phyloP scores from a whole-genome alignment of 306 rosid genomes.

The Myrica gale region DNA sequence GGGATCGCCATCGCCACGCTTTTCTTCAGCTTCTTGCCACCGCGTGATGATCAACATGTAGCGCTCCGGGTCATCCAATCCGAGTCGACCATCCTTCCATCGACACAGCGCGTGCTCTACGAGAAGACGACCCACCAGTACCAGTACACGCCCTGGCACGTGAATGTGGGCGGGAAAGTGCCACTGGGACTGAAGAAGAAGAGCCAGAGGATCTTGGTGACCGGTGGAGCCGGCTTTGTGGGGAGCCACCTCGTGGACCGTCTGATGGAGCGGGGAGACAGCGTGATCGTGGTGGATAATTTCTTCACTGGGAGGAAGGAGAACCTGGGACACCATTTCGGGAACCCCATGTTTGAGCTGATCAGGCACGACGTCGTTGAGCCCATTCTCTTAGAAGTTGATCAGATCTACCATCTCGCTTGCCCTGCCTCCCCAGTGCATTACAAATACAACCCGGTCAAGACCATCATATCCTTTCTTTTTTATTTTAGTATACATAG shows the following conservation, averaged over 20 bases:
- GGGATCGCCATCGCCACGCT: slow-evolving; percentile 42
- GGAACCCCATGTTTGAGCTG: slow-evolving; percentile 80
- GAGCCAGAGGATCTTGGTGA: slow-evolving; percentile 61
- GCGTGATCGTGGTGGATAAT: slow-evolving; percentile 79
- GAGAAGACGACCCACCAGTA: slow-evolving; percentile 17
- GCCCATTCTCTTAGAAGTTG: slow-evolving; percentile 82
- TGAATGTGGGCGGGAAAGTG: slow-evolving; percentile 34
- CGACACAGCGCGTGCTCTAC: slow-evolving; percentile 44
- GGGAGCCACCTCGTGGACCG: slow-evolving; percentile 96
- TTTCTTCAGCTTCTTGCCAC: slow-evolving; percentile 42
- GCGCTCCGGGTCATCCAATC: not conserved
- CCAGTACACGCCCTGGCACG: not conserved
- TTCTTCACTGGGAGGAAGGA: slow-evolving; percentile 85
- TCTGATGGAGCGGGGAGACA: slow-evolving; percentile 72
- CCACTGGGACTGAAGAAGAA: slow-evolving; percentile 40
- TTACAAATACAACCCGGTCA: slow-evolving; percentile 94
- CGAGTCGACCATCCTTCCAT: slow-evolving; percentile 14
- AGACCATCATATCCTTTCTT: slow-evolving; percentile 84
- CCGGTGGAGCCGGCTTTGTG: slow-evolving; percentile 97
- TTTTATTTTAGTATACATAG: not conserved
- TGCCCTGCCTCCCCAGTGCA: slow-evolving; percentile 97
- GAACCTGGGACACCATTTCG: slow-evolving; percentile 65
- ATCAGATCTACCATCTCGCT: slow-evolving; percentile 92
- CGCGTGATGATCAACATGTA: not conserved
- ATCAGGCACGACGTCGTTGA: slow-evolving; percentile 92